These are phyloP conservation scores for Macrophomina pseudophaseolina DNA, from an alignment of 2,329 filamentous ascomycete species.

Conservation along the genomic window DNA sequence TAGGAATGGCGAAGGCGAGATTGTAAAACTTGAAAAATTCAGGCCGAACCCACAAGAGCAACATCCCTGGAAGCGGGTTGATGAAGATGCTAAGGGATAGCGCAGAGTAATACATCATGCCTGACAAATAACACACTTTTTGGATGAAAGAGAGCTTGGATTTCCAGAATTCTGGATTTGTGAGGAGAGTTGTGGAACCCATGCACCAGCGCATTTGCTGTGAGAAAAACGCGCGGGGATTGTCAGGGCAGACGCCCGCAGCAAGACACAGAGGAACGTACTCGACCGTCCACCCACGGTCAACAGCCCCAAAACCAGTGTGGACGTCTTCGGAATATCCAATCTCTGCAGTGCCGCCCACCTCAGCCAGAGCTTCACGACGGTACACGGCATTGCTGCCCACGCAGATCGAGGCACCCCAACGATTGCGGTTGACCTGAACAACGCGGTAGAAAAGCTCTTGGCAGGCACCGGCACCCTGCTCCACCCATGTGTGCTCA, in stretches of 20 bases:
- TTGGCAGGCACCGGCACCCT: slow-evolving; percentile 50
- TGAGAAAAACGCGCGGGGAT: slow-evolving; percentile 49
- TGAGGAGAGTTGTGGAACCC: slow-evolving; percentile 30
- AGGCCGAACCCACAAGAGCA: slow-evolving; percentile 48
- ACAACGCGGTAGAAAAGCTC: slow-evolving; percentile 53
- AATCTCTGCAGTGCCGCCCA: slow-evolving; percentile 51
- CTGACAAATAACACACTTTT: slow-evolving; percentile 51
- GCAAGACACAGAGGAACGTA: slow-evolving; percentile 50
- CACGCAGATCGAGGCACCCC: slow-evolving; percentile 51
- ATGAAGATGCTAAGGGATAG: slow-evolving; percentile 50
- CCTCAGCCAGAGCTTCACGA: slow-evolving; percentile 46
- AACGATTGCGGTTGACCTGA: slow-evolving; percentile 48
- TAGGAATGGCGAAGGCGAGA: slow-evolving; percentile 51
- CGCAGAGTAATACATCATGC: slow-evolving; percentile 49
- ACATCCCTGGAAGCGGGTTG: slow-evolving; percentile 47
- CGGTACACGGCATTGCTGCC: slow-evolving; percentile 52
- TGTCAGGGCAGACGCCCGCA: slow-evolving; percentile 52
- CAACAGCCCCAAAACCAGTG: slow-evolving; percentile 50
- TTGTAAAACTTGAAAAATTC: slow-evolving; percentile 53
- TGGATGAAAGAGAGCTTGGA: slow-evolving; percentile 47
- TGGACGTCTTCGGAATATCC: slow-evolving; percentile 54
- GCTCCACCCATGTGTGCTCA: slow-evolving; percentile 52
- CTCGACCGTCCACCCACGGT: slow-evolving; percentile 51
- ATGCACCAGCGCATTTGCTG: slow-evolving; percentile 54
- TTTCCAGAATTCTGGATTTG: slow-evolving; percentile 48